Evolutionary conservation across 345 rosid species (phyloP), one percentile per base, ranked within the genome.

Genomic region (Moricandia arvensis): DNA sequence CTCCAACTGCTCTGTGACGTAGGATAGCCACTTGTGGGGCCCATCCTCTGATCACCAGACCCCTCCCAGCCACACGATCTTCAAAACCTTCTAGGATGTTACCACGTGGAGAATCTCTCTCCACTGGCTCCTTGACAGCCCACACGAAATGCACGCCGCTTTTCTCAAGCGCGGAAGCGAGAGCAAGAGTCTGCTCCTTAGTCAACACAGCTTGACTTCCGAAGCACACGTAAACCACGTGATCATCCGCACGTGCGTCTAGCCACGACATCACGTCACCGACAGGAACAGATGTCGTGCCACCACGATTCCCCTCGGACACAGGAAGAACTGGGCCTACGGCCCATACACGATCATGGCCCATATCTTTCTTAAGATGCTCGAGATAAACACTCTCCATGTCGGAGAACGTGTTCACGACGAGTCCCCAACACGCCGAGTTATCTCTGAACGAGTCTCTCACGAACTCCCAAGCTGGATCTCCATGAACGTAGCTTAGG

Each of bases 171-270:
- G 72, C 87, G 0, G 80, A 47, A 0, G 90, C 93, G 2, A 90
- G 62, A 6, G 29, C 83, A 6, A 59, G 82, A 69, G 70, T 78
- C 66, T 90, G 93, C 8, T 78, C 54, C 4, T 75, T 51, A 2
- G 80, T 75, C 86, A 93, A 72, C 73, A 77, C 75, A 6, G 76
- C 55, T 69, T 75, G 89, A 82, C 93, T 93, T 34, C 95, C 96
- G 8, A 90, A 93, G 80, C 95, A 87, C 3, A 90, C 82, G 64
- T 93, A 93, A 4, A 93, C 83, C 9, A 93, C 94, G 1, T 80
- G 63, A 6, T 49, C 41, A 16, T 86, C 87, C 8, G 65, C 69
- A n/a, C 85, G 73, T 5, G 58, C 47, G 60, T 90, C 91, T 0
- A 93, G 89, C 91, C 93, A 89, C 59, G 80, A 72, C 82, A 75